Evolutionary conservation across 306 rosid genomes (phyloP).

Genomic region (Lagenaria siceraria): DNA sequence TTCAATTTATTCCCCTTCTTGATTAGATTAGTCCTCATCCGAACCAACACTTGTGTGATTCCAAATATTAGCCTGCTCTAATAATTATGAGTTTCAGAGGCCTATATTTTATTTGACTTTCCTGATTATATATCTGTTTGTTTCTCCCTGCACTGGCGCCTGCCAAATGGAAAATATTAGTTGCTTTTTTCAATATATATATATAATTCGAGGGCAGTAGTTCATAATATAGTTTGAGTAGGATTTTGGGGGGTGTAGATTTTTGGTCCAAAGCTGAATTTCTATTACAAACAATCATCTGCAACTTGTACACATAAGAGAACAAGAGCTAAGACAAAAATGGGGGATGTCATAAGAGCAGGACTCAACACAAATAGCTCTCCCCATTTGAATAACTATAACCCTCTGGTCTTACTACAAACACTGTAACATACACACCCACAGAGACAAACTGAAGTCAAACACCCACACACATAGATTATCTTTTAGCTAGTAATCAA

Average conservation of each 20-base stretch:
- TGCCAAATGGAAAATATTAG: neutral
- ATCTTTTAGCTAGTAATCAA: conserved; percentile 1
- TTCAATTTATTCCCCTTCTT: neutral
- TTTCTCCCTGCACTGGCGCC: neutral
- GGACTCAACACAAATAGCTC: neutral
- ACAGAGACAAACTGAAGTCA: neutral
- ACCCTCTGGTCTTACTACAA: neutral
- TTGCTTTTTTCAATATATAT: neutral
- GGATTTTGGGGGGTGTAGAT: neutral
- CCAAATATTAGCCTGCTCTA: neutral
- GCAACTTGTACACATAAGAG: neutral
- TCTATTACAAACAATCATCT: conserved; percentile 2
- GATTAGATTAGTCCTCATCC: neutral
- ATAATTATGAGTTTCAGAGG: neutral
- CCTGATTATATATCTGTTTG: neutral
- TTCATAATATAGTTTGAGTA: neutral
- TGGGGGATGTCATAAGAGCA: neutral
- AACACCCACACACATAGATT: neutral
- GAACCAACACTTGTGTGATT: neutral
- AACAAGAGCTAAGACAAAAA: neutral
- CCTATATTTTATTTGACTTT: neutral
- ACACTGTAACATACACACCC: neutral
- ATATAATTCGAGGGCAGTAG: neutral
- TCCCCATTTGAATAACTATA: neutral
- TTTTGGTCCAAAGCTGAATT: neutral